A percentile compares a stretch with the other conserved stretches of the same genome.
These are phyloP conservation scores for Phoma herbarum DNA, from an alignment of 2,329 filamentous ascomycete species.

Conservation along the genomic window DNA sequence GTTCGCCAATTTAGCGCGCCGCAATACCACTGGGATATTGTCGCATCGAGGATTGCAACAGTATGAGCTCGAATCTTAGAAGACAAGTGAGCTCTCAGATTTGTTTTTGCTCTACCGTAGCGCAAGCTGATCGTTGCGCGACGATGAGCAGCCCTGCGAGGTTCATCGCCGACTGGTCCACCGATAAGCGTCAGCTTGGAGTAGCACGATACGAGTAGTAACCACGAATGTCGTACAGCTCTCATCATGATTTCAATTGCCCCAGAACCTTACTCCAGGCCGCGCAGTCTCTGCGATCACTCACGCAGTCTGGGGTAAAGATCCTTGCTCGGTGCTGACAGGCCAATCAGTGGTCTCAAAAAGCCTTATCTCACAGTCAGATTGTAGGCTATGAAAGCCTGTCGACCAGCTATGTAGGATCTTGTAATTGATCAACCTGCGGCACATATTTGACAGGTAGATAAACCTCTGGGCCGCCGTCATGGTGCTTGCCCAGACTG, in stretches of 20 bases:
- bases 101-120: background rate
- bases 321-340: conserved; percentile 15
- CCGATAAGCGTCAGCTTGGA: conserved; percentile 8
- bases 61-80: background rate
- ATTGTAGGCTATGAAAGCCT: background rate
- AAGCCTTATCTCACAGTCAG: conserved; percentile 53
- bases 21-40: background rate
- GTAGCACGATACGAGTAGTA: conserved; percentile 7
- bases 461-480: conserved; percentile 15
- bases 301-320: conserved; percentile 11
- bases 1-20: background rate
- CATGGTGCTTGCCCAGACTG: conserved; percentile 12
- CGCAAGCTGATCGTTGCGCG: conserved; percentile 11
- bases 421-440: background rate
- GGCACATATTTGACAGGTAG: conserved; percentile 5
- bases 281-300: background rate
- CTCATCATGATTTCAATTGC: background rate
- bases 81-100: background rate
- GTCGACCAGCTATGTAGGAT: background rate
- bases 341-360: conserved; percentile 31
- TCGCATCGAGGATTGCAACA: background rate
- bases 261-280: conserved; percentile 4
- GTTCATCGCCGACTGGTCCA: background rate
- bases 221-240: conserved; percentile 4
- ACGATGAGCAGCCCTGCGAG: conserved; percentile 4